Conservation (phyloP, 768 basidiomycete species). For the Boletus huronensis region DNA sequence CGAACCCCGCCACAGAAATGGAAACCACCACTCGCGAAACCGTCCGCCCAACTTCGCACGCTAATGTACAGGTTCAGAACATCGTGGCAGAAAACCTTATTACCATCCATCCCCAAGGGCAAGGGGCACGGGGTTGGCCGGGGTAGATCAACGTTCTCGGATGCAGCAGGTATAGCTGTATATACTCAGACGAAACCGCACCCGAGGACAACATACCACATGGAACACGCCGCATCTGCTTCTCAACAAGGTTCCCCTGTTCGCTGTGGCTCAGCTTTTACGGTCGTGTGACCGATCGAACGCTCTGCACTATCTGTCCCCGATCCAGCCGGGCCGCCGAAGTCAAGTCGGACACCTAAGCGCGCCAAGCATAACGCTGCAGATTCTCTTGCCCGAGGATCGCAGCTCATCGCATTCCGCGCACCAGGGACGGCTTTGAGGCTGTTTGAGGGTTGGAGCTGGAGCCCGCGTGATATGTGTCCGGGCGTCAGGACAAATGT, state of each 20-base stretch:
- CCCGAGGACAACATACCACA: neutral
- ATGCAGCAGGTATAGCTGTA: neutral
- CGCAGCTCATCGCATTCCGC: conserved; percentile 1
- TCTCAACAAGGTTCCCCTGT: neutral
- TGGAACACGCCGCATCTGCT: neutral
- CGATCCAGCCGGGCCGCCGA: conserved; percentile 4
- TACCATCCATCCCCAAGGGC: neutral
- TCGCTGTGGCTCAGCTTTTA: conserved; percentile 15
- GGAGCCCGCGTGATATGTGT: conserved; percentile 39
- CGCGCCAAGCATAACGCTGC: conserved; percentile 29
- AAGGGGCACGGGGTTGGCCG: neutral
- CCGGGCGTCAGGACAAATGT: conserved; percentile 35
- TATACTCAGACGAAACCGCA: neutral
- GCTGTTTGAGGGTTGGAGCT: conserved; percentile 6
- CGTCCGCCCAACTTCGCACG: neutral
- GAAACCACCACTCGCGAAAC: no score
- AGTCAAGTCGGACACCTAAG: conserved; percentile 29
- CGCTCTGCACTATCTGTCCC: neutral
- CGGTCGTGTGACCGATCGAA: neutral
- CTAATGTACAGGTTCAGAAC: neutral
- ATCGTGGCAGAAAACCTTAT: neutral
- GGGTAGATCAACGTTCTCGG: neutral
- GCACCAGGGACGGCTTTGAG: neutral
- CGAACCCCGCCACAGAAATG: neutral
- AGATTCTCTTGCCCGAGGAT: conserved; percentile 15